phyloP scores from a whole-genome alignment of 2,329 filamentous ascomycete species.

The Fusarium sp. region DNA sequence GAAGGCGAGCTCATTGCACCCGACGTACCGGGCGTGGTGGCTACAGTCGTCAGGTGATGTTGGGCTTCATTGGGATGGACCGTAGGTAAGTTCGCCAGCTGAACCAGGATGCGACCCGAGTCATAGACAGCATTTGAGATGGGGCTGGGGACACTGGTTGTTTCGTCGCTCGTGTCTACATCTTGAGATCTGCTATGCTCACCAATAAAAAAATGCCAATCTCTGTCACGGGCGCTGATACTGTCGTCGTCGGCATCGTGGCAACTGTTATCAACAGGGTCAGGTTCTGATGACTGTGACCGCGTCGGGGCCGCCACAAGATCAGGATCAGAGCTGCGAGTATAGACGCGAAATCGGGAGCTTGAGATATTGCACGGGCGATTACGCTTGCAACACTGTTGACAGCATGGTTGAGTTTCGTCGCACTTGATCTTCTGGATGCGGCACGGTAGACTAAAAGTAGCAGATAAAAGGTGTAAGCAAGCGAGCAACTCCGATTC shows the following conservation, averaged over 20 bases:
- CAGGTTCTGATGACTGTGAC: not conserved
- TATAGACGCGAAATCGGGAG: not conserved
- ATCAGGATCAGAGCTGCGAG: not conserved
- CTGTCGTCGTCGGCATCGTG: not conserved
- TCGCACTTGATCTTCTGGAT: not conserved
- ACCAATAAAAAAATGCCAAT: not conserved
- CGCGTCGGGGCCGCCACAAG: fast-evolving
- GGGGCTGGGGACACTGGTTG: not conserved
- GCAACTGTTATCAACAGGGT: not conserved
- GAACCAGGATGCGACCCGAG: not conserved
- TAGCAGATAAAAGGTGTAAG: not conserved
- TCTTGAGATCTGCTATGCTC: not conserved
- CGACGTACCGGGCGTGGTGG: not conserved
- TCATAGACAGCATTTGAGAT: not conserved
- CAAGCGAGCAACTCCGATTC: not conserved
- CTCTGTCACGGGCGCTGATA: not conserved
- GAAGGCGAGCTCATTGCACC: not conserved
- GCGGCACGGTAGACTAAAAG: not conserved
- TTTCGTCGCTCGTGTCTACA: not conserved
- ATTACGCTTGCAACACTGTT: not conserved
- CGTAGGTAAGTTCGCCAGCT: not conserved
- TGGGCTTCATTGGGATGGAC: not conserved
- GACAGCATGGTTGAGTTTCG: not conserved
- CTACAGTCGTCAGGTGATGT: not conserved
- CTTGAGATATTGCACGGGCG: not conserved